Conservation (phyloP, 495 filamentous ascomycete species). For the Monascus purpureus region DNA sequence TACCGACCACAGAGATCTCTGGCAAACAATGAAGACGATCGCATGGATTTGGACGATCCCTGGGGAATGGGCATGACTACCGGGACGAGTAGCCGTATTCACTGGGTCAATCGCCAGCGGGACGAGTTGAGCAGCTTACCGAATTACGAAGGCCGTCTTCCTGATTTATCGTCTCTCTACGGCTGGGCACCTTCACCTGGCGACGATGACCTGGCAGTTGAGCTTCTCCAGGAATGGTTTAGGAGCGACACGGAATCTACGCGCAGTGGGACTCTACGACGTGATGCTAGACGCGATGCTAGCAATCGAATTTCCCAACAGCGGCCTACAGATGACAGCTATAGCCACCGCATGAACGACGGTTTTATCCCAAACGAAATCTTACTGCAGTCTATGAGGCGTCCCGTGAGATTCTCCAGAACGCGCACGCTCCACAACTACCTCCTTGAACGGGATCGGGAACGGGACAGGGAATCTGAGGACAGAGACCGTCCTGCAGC, state of each 20-base stretch:
- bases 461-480: slow-evolving; percentile 19
- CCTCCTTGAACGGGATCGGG: slow-evolving; percentile 25
- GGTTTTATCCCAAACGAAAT: slow-evolving; percentile 24
- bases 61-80: slow-evolving; percentile 16
- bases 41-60: slow-evolving; percentile 31
- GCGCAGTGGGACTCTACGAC: slow-evolving; percentile 12
- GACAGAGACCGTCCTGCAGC: slow-evolving; percentile 17
- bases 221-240: slow-evolving; percentile 21
- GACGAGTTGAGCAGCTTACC: slow-evolving; percentile 15
- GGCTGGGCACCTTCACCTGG: slow-evolving; percentile 51
- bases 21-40: slow-evolving; percentile 19
- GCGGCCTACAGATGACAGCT: slow-evolving; percentile 7
- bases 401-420: slow-evolving; percentile 31
- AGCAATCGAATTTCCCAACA: slow-evolving; percentile 6
- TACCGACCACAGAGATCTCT: slow-evolving; percentile 21
- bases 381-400: slow-evolving; percentile 34
- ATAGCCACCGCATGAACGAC: slow-evolving; percentile 7
- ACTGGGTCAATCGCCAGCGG: slow-evolving; percentile 23
- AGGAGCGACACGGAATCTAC: slow-evolving; percentile 7
- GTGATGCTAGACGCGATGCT: slow-evolving; percentile 15
- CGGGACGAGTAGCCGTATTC: slow-evolving; percentile 31
- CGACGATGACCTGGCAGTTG: slow-evolving; percentile 16
- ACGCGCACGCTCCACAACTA: slow-evolving; percentile 33
- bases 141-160: slow-evolving; percentile 35
- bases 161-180: slow-evolving; percentile 37